Percentiles rank a stretch among this genome's conserved stretches.
Evolutionary conservation across 192 early-diverging fungal species (phyloP).

Genomic region (Obelidium mucronatum): DNA sequence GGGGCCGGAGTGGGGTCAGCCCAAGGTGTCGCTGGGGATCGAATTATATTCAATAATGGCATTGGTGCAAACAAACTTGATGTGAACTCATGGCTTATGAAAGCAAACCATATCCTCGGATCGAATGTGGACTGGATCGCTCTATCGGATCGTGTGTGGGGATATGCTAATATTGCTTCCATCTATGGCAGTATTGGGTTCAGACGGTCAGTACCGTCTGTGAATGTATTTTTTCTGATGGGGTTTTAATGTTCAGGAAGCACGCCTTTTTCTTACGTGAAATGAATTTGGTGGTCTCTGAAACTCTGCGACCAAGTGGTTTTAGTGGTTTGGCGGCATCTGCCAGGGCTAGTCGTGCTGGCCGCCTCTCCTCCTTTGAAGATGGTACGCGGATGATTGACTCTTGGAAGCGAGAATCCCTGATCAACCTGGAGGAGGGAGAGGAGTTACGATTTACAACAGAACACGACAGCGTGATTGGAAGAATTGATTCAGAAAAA

Average conservation of each 20-base stretch:
- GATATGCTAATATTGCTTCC: constrained; percentile 60
- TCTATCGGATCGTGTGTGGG: constrained; percentile 64
- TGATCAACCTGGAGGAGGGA: constrained; percentile 19
- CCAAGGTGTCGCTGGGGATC: constrained; percentile 22
- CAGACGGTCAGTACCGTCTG: constrained; percentile 10
- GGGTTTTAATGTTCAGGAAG: constrained; percentile 48
- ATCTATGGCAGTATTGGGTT: constrained; percentile 67
- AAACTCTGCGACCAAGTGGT: constrained; percentile 24
- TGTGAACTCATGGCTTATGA: constrained; percentile 71
- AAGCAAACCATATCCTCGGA: constrained; percentile 48
- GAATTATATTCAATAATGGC: constrained; percentile 46
- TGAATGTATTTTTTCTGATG: not conserved
- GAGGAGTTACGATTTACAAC: constrained; percentile 5
- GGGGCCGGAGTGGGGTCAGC: constrained; percentile 29
- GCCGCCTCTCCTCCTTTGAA: not conserved
- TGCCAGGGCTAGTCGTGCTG: not conserved
- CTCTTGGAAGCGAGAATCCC: constrained; percentile 13
- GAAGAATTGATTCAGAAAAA: constrained; percentile 23
- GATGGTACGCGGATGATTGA: constrained; percentile 5
- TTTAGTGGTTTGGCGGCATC: not conserved
- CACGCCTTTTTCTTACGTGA: constrained; percentile 77
- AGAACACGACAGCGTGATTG: constrained; percentile 31
- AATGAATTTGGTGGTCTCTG: constrained; percentile 50
- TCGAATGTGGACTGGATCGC: constrained; percentile 61
- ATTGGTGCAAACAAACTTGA: constrained; percentile 58